A percentile compares a stretch with the other conserved stretches of the same genome.
These are phyloP conservation scores for Cladophialophora exuberans DNA, from an alignment of 2,329 filamentous ascomycete species.

Conservation along the genomic window DNA sequence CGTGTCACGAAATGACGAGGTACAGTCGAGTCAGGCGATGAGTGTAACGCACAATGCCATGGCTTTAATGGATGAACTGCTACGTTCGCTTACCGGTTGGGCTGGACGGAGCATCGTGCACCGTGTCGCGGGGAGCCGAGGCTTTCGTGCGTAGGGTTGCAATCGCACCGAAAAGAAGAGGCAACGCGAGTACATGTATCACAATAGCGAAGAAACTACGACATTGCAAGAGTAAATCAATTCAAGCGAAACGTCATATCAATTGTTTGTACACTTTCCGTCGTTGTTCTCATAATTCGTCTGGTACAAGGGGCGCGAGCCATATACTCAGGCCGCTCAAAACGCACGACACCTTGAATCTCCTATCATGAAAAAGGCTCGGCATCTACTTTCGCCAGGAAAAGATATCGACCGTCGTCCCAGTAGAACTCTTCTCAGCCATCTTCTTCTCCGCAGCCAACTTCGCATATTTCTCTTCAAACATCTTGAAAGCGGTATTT, in stretches of 20 bases:
- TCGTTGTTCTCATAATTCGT: background rate
- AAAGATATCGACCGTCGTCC: slow-evolving; percentile 7
- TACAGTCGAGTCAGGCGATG: too few relatives aligned
- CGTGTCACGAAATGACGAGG: too few relatives aligned
- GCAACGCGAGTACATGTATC: background rate
- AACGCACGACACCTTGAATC: background rate
- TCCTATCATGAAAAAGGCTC: background rate
- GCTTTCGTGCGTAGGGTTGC: background rate
- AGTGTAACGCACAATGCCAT: too few relatives aligned
- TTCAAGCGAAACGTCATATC: too few relatives aligned
- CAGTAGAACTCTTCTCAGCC: background rate
- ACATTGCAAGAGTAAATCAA: background rate
- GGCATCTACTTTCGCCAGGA: slow-evolving; percentile 3
- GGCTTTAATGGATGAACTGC: too few relatives aligned
- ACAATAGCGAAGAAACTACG: too few relatives aligned
- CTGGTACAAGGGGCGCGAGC: too few relatives aligned
- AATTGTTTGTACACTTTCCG: background rate
- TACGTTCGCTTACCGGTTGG: too few relatives aligned
- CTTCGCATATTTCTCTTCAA: too few relatives aligned
- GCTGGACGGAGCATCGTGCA: too few relatives aligned
- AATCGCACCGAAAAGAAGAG: background rate
- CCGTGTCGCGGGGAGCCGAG: background rate
- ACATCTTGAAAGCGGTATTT: too few relatives aligned
- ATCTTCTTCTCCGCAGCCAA: background rate
- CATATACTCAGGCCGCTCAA: background rate